Percentiles rank a stretch among this genome's conserved stretches.
Evolutionary conservation across 352 stramenopile species (phyloP).

Genomic region (Phytopythium helicoides): DNA sequence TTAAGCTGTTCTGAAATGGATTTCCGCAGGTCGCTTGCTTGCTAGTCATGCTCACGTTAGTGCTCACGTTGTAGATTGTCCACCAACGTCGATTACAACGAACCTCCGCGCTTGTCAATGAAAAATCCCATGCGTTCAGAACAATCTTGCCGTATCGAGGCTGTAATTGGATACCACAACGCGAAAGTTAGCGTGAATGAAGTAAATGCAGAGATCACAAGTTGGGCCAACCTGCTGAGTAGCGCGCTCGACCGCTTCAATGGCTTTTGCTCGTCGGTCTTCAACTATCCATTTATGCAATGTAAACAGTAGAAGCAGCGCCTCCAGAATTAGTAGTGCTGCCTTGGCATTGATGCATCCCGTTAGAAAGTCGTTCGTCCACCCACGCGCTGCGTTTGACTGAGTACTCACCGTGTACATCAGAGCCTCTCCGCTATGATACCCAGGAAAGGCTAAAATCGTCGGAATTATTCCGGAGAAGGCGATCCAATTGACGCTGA

Average conservation of each 20-base stretch:
- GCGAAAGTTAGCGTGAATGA: too few species aligned
- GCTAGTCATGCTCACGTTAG: conserved; percentile 15
- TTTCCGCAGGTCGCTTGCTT: conserved; percentile 56
- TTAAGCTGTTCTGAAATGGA: conserved; percentile 62
- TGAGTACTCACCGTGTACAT: conserved; percentile 40
- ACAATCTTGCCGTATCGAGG: conserved; percentile 59
- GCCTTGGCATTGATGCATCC: too few species aligned
- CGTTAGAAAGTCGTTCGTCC: too few species aligned
- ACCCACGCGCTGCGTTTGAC: too few species aligned
- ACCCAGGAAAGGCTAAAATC: conserved; percentile 62
- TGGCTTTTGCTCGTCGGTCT: conserved; percentile 55
- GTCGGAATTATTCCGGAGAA: conserved; percentile 48
- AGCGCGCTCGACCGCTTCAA: conserved; percentile 48
- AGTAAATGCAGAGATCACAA: too few species aligned
- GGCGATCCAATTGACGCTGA: conserved; percentile 24
- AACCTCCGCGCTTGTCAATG: conserved; percentile 38
- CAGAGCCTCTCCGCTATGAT: conserved; percentile 47
- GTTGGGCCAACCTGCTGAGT: conserved; percentile 27
- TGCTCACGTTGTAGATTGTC: too few species aligned
- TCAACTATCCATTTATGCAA: conserved; percentile 72
- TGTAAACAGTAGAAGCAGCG: conserved; percentile 52
- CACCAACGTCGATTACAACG: too few species aligned
- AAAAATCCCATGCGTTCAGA: conserved; percentile 78
- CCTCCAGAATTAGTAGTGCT: conserved; percentile 44
- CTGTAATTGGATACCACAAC: too few species aligned